Conservation (phyloP, 164 flowering plant genomes). For the Piper betle region DNA sequence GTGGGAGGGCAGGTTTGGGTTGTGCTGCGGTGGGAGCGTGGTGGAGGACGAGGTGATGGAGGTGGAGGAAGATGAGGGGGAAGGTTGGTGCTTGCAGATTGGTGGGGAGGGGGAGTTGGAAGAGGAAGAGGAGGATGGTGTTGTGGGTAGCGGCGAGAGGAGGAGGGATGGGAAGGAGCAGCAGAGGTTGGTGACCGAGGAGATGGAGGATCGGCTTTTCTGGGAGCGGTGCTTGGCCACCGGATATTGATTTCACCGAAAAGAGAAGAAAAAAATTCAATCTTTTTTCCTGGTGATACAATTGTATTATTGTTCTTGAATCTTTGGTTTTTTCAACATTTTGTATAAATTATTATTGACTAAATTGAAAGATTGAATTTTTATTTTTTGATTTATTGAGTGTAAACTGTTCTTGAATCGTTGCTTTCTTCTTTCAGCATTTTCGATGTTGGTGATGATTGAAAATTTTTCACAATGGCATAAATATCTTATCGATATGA, state of each 20-base stretch:
- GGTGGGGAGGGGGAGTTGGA: background rate
- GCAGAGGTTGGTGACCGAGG: background rate
- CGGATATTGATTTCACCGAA: constrained; percentile 1
- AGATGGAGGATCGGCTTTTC: constrained; percentile 2
- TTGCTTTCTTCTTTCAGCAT: background rate
- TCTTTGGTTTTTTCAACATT: background rate
- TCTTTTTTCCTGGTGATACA: background rate
- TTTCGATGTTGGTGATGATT: background rate
- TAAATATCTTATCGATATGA: no score
- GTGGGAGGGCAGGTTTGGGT: background rate
- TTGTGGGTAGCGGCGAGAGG: background rate
- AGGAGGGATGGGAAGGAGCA: background rate
- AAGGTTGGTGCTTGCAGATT: background rate
- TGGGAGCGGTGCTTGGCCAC: constrained; percentile 5
- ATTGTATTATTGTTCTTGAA: background rate
- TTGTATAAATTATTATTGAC: no score
- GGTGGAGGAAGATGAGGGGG: background rate
- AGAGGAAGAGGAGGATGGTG: background rate
- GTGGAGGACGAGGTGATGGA: background rate
- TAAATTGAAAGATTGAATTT: no score
- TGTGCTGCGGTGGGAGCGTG: background rate
- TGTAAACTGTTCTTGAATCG: no score
- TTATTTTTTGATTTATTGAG: no score
- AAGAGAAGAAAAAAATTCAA: no score
- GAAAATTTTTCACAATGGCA: no score